Percentiles rank a stretch among this genome's conserved stretches.
phyloP scores from a whole-genome alignment of 352 stramenopile genomes.

The Phytophthora palmivora region DNA sequence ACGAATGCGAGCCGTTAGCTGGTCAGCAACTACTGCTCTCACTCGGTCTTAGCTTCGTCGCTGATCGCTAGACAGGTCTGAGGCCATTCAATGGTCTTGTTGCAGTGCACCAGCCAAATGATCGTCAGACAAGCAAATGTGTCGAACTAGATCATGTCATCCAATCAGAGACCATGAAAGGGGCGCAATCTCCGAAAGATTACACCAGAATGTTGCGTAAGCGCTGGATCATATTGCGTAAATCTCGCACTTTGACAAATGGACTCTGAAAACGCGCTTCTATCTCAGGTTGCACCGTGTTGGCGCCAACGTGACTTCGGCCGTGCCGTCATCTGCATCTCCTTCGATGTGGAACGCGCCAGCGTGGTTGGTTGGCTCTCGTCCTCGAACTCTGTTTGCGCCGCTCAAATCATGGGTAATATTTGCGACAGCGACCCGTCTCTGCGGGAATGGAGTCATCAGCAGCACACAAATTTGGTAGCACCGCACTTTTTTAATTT shows the following conservation, averaged over 20 bases:
- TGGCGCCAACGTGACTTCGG: neutral
- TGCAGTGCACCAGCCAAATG: neutral
- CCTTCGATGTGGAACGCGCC: constrained; percentile 3
- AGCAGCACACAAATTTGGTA: constrained; percentile 6
- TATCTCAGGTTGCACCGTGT: neutral
- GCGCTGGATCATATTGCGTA: neutral
- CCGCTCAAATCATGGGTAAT: constrained; percentile 22
- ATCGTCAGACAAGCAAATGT: neutral
- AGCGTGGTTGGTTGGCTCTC: constrained; percentile 1
- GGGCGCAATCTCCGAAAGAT: constrained; percentile 19
- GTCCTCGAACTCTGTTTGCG: constrained; percentile 14
- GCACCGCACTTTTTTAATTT: constrained; percentile 27
- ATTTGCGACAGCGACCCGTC: constrained; percentile 10
- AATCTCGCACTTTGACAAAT: neutral
- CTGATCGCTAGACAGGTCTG: no score
- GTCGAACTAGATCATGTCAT: neutral
- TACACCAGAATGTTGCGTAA: constrained; percentile 6
- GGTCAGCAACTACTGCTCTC: neutral
- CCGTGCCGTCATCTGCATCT: constrained; percentile 9
- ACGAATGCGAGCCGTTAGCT: neutral
- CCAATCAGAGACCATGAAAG: constrained; percentile 11
- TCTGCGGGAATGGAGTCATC: constrained; percentile 25
- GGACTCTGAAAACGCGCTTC: neutral
- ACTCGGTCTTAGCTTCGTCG: neutral
- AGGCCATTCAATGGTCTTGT: neutral